These are phyloP conservation scores for Carpinus fangiana DNA, from an alignment of 306 rosid genomes.

Conservation along the genomic window DNA sequence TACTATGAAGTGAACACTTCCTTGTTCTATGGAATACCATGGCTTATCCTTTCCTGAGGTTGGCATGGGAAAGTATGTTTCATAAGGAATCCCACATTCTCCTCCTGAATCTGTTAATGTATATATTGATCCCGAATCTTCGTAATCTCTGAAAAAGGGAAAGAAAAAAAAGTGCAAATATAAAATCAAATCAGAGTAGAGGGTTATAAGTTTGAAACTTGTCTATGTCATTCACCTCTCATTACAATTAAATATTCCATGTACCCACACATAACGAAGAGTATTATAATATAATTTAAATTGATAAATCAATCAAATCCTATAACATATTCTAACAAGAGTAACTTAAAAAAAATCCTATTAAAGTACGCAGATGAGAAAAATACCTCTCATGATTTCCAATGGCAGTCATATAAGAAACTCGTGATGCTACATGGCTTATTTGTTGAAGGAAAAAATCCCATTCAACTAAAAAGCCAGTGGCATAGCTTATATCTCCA, in stretches of 20 bases:
- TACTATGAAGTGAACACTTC: conserved; percentile 69
- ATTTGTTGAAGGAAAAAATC: conserved; percentile 73
- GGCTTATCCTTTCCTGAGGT: conserved; percentile 71
- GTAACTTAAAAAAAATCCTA: background rate
- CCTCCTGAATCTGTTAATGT: conserved; percentile 70
- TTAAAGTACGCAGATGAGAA: background rate
- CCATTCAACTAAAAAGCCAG: conserved; percentile 90
- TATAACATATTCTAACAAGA: no score
- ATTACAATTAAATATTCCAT: no score
- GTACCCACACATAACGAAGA: no score
- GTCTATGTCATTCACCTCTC: no score
- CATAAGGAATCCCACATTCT: conserved; percentile 92
- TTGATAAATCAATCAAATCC: no score
- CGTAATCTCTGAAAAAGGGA: conserved; percentile 54
- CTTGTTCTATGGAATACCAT: conserved; percentile 92
- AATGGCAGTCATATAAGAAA: conserved; percentile 87
- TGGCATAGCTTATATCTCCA: conserved; percentile 94
- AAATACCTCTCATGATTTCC: conserved; percentile 91
- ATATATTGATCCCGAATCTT: conserved; percentile 57
- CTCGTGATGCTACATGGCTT: conserved; percentile 58
- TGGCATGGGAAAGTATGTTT: conserved; percentile 88
- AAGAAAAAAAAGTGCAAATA: background rate
- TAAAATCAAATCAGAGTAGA: background rate
- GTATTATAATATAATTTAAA: no score
- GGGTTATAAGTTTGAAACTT: no score